Evolutionary conservation across 2,329 filamentous ascomycete genomes (phyloP).

Genomic region (Rhynchosporium graminicola): DNA sequence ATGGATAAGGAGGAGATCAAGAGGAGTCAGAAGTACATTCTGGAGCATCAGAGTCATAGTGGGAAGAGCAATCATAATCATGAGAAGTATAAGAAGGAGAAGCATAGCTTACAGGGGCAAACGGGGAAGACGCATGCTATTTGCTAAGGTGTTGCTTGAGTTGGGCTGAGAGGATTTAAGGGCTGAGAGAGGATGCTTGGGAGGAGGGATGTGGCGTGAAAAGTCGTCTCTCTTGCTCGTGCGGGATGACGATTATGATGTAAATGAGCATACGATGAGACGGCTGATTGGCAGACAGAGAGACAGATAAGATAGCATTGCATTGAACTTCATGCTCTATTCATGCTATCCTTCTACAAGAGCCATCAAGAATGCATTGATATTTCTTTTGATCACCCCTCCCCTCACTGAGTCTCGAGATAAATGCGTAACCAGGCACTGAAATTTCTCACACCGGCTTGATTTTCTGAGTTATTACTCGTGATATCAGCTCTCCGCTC

Average conservation of each 20-base stretch:
- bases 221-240: too few relatives aligned
- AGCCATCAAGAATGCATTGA: too few relatives aligned
- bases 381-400: too few relatives aligned
- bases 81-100: slow-evolving; percentile 65
- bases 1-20: slow-evolving; percentile 74
- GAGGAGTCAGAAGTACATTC: slow-evolving; percentile 67
- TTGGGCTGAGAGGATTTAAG: neutral
- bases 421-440: too few relatives aligned
- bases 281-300: neutral
- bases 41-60: slow-evolving; percentile 53
- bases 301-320: neutral
- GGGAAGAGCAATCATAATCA: slow-evolving; percentile 53
- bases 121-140: slow-evolving; percentile 86
- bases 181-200: neutral
- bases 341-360: too few relatives aligned
- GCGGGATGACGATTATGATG: neutral
- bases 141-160: slow-evolving; percentile 56
- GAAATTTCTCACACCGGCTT: too few relatives aligned
- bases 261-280: neutral
- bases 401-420: too few relatives aligned
- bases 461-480: too few relatives aligned
- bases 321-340: neutral
- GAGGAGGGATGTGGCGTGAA: neutral
- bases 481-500: too few relatives aligned
- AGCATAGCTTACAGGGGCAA: slow-evolving; percentile 87